A percentile compares a stretch with the other conserved stretches of the same genome.
Evolutionary conservation across 257 asterid genomes (phyloP).

Genomic region (Penstemon newberryi): DNA sequence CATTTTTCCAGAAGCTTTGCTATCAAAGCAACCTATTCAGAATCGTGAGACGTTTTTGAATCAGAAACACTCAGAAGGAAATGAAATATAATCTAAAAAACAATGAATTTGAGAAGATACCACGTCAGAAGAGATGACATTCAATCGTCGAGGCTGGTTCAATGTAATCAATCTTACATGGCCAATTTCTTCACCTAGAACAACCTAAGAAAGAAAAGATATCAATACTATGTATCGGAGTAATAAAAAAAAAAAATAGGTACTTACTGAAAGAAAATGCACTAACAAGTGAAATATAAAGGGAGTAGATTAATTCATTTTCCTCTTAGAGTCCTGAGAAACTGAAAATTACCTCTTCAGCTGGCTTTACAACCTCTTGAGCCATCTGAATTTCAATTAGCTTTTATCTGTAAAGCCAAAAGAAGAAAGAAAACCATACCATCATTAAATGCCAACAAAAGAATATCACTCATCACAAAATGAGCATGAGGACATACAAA

Average conservation of each 20-base stretch:
- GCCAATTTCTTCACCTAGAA: conserved; percentile 68
- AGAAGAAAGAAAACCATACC: conserved; percentile 22
- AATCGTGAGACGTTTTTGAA: conserved; percentile 7
- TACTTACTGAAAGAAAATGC: conserved; percentile 1
- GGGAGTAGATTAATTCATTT: conserved; percentile 1
- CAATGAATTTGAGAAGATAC: conserved; percentile 41
- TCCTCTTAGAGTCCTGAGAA: background rate
- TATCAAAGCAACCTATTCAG: conserved; percentile 62
- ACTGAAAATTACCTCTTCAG: conserved; percentile 54
- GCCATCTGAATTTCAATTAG: conserved; percentile 49
- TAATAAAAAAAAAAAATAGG: background rate
- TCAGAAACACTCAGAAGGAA: conserved; percentile 1
- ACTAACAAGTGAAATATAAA: background rate
- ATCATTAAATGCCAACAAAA: conserved; percentile 1
- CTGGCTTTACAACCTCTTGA: conserved; percentile 37
- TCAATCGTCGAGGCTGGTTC: conserved; percentile 85
- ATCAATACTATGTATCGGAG: conserved; percentile 12
- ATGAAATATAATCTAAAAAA: background rate
- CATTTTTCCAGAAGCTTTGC: conserved; percentile 82
- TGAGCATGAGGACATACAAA: background rate
- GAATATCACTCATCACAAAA: background rate
- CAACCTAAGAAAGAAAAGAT: conserved; percentile 53
- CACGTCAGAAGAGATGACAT: conserved; percentile 74
- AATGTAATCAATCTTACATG: conserved; percentile 65
- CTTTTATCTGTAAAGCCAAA: conserved; percentile 12